Evolutionary conservation across 306 rosid species (phyloP).

Genomic region (Quercus cerris): DNA sequence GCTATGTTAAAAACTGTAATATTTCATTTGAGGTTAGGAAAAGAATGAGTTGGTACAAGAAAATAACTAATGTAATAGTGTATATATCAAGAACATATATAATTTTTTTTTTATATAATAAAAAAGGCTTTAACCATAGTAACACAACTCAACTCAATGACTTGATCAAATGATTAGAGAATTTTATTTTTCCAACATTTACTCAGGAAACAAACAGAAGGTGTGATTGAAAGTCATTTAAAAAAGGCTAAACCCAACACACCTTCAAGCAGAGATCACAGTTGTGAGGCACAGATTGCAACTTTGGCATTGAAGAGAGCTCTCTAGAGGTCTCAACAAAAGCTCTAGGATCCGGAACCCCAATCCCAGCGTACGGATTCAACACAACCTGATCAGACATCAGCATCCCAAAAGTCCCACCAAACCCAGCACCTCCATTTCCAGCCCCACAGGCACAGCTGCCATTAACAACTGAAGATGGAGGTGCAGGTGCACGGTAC

Average conservation of each 20-base stretch:
- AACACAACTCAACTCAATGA: background rate
- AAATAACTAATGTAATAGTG: slow-evolving; percentile 7
- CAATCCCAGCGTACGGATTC: slow-evolving; percentile 28
- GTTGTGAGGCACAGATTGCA: slow-evolving; percentile 17
- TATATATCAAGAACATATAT: background rate
- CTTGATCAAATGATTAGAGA: background rate
- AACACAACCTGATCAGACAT: slow-evolving; percentile 11
- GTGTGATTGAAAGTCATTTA: background rate
- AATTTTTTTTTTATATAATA: too few relatives aligned
- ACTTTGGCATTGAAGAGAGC: slow-evolving; percentile 90
- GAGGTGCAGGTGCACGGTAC: slow-evolving; percentile 32
- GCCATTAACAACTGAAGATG: slow-evolving; percentile 12
- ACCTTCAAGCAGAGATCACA: slow-evolving; percentile 65
- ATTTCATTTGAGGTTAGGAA: background rate
- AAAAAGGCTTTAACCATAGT: background rate
- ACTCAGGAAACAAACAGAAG: slow-evolving; percentile 3
- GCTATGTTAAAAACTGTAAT: background rate
- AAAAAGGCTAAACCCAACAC: background rate
- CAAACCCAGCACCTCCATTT: slow-evolving; percentile 1
- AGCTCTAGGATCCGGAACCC: slow-evolving; percentile 15
- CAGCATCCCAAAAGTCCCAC: slow-evolving; percentile 15
- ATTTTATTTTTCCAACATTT: background rate
- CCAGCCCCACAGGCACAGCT: slow-evolving; percentile 1
- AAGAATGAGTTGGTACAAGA: background rate
- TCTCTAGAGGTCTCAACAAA: slow-evolving; percentile 58